Evolutionary conservation across 352 stramenopile species (phyloP).

Genomic region (Phytopythium oedochilum): DNA sequence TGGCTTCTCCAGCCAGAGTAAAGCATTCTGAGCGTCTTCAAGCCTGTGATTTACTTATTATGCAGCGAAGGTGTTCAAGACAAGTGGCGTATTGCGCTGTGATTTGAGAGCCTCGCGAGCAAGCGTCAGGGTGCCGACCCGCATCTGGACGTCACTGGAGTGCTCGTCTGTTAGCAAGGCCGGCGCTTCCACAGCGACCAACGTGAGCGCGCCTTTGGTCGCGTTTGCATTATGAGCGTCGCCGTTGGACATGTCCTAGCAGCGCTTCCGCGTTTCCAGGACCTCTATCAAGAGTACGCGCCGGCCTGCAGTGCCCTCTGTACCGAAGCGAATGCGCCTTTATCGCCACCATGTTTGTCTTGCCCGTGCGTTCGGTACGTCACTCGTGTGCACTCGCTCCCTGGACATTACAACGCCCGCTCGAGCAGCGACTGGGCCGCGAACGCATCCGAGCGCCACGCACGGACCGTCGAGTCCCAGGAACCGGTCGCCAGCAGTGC

Average conservation of each 20-base stretch:
- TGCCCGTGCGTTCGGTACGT: too few relatives aligned
- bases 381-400: background rate
- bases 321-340: too few relatives aligned
- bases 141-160: background rate
- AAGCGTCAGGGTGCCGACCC: background rate
- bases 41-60: background rate
- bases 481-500: slow-evolving; percentile 41
- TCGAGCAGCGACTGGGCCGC: slow-evolving; percentile 6
- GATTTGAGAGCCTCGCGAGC: background rate
- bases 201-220: too few relatives aligned
- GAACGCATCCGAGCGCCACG: slow-evolving; percentile 34
- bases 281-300: too few relatives aligned
- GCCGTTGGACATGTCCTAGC: too few relatives aligned
- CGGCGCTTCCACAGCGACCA: too few relatives aligned
- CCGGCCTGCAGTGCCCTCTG: too few relatives aligned
- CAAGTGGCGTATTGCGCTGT: too few relatives aligned
- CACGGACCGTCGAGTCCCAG: slow-evolving; percentile 60
- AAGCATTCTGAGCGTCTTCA: background rate
- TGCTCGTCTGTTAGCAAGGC: background rate
- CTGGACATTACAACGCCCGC: background rate
- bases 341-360: too few relatives aligned
- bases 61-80: too few relatives aligned
- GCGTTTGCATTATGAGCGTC: background rate
- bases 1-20: slow-evolving; percentile 31
- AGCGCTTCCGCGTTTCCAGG: too few relatives aligned